Evolutionary conservation across 805 yeast genomes (phyloP), one percentile per base, ranked within the genome.

Genomic region (Suhomyces prunicola): DNA sequence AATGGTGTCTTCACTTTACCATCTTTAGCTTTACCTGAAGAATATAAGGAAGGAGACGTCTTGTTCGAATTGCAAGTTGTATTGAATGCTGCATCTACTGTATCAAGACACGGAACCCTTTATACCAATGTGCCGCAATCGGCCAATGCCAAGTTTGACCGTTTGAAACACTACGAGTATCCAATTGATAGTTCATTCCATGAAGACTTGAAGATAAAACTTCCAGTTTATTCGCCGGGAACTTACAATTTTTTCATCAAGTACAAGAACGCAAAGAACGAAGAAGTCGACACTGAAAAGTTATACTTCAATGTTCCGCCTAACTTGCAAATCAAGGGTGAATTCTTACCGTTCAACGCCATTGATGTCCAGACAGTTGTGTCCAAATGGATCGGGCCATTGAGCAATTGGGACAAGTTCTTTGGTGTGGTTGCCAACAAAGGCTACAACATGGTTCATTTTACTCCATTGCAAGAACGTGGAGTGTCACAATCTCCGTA

Each of bases 381-480:
- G 4, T 89, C 97, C 40, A 93, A 93, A 72, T 90, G 97, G 93
- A 82, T 92, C 72, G 97, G 97, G 1, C 79, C 82, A 1, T 66
- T 77, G 33, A 65, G 67, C 1, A 69, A 81, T 12, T 93, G 98
- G 98, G 82, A 82, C 52, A 66, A 70, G 1, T 73, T 88, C 52
- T 88, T 93, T 54, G 66, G 68, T 1, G 80, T 80, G 46, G 80
- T 93, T 45, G 71, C 85, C 13, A 66, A 71, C 7, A 94, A 94
- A 69, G 92, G 94, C 19, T 93, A 93, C 74, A 94, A 94, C 69
- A 90, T 93, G 97, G 76, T 94, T 44, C 99, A 93, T 73, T 93
- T 93, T 68, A 92, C 97, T 5, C 99, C 99, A 0, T 76, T 93
- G 60, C 97, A 93, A 70, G 73, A 85, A 57, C 79, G 98, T 52